phyloP scores from a whole-genome alignment of 2,329 filamentous ascomycete genomes.

The Myriosclerotinia duriaeana region DNA sequence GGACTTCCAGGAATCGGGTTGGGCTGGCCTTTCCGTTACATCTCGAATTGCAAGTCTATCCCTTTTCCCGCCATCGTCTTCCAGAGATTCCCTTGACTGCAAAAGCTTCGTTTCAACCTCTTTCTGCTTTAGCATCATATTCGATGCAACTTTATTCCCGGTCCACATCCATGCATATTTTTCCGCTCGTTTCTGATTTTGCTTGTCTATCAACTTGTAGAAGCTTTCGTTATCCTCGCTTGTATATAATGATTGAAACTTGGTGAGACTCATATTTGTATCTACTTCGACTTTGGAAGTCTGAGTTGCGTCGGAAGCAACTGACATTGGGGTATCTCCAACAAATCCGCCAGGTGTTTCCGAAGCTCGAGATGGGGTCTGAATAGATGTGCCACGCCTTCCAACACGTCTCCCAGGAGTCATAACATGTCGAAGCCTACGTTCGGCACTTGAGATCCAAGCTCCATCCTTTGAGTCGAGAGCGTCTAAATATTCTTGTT shows the following conservation, averaged over 20 bases:
- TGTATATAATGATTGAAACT: conserved; percentile 91
- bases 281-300: conserved; percentile 56
- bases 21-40: conserved; percentile 69
- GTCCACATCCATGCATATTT: conserved; percentile 89
- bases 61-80: conserved; percentile 55
- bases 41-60: conserved; percentile 65
- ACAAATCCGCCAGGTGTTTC: conserved; percentile 66
- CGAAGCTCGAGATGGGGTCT: conserved; percentile 39
- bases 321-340: conserved; percentile 72
- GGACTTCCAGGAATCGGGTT: conserved; percentile 73
- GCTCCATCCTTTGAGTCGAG: conserved; percentile 78
- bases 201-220: conserved; percentile 84
- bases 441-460: conserved; percentile 83
- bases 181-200: conserved; percentile 79
- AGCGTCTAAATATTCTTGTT: conserved; percentile 90
- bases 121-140: conserved; percentile 70
- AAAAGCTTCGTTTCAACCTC: conserved; percentile 56
- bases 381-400: conserved; percentile 40
- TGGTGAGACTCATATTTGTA: conserved; percentile 74
- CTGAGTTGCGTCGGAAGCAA: conserved; percentile 45
- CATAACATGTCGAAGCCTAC: conserved; percentile 73
- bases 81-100: conserved; percentile 47
- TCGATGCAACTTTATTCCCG: conserved; percentile 77
- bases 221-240: conserved; percentile 98
- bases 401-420: conserved; percentile 62